phyloP scores from a whole-genome alignment of 306 rosid species.

The Trichosanthes truncata region DNA sequence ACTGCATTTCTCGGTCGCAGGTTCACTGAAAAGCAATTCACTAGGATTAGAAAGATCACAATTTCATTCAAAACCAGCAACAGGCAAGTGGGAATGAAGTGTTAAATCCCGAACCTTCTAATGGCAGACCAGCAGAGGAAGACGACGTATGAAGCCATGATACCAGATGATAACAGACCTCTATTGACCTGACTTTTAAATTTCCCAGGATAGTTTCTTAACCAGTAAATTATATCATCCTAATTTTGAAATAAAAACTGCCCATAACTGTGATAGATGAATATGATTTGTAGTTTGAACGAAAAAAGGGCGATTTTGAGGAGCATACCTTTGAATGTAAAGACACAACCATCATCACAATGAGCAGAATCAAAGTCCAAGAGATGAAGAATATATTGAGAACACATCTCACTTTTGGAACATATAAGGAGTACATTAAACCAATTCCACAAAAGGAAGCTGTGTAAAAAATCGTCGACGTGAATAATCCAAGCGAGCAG shows the following conservation, averaged over 20 bases:
- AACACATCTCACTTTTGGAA: slow-evolving; percentile 37
- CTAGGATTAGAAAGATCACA: slow-evolving; percentile 3
- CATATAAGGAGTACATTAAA: slow-evolving; percentile 44
- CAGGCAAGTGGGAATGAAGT: neutral
- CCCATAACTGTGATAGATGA: neutral
- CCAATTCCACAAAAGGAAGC: slow-evolving; percentile 56
- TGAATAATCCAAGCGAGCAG: slow-evolving; percentile 60
- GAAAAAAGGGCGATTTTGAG: neutral
- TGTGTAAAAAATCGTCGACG: slow-evolving; percentile 60
- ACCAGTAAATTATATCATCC: neutral
- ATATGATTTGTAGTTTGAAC: neutral
- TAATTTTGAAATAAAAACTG: neutral
- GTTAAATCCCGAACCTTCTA: slow-evolving; percentile 46
- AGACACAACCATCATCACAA: slow-evolving; percentile 51
- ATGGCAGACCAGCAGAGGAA: slow-evolving; percentile 87
- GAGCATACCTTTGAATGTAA: slow-evolving; percentile 64
- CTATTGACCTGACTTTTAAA: slow-evolving; percentile 57
- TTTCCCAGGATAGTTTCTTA: neutral
- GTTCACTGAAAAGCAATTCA: slow-evolving; percentile 53
- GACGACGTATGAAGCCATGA: slow-evolving; percentile 79
- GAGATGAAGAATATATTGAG: slow-evolving; percentile 79
- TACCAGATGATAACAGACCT: slow-evolving; percentile 82
- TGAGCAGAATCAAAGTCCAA: slow-evolving; percentile 75
- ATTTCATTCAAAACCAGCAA: neutral
- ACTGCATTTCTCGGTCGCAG: slow-evolving; percentile 44